Evolutionary conservation across 2,329 filamentous ascomycete species (phyloP).

Genomic region (Sodiomyces alkalinus): DNA sequence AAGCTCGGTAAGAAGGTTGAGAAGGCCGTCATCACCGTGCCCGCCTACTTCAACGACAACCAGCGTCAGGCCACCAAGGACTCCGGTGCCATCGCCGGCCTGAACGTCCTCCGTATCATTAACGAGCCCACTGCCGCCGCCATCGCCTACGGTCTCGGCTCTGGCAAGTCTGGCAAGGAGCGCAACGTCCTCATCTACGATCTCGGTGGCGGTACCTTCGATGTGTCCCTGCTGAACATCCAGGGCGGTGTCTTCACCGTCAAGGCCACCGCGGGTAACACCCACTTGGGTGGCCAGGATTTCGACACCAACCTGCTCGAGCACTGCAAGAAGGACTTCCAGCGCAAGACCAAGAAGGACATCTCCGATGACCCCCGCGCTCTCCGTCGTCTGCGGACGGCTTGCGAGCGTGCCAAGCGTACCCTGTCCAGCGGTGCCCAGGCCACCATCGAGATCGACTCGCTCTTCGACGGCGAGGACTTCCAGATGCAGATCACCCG

Average conservation of each 20-base stretch:
- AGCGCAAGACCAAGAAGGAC: constrained; percentile 65
- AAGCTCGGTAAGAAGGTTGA: constrained; percentile 98
- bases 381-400: constrained; percentile 87
- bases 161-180: constrained; percentile 93
- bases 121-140: constrained; percentile 98
- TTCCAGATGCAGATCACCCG: constrained; percentile 96
- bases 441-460: constrained; percentile 97
- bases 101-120: constrained; percentile 99
- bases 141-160: constrained; percentile 93
- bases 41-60: constrained; percentile 99
- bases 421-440: constrained; percentile 95
- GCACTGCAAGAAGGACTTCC: constrained; percentile 94
- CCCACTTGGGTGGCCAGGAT: constrained; percentile 87
- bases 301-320: constrained; percentile 95
- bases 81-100: constrained; percentile 88
- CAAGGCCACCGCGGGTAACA: constrained; percentile 96
- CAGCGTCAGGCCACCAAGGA: constrained; percentile 99
- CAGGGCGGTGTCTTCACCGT: constrained; percentile 99
- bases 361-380: constrained; percentile 76
- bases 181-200: constrained; percentile 99
- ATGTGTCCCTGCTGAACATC: constrained; percentile 98
- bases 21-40: constrained; percentile 98
- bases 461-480: constrained; percentile 94
- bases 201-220: constrained; percentile 98
- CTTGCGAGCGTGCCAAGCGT: constrained; percentile 99